Evolutionary conservation across 108 stramenopile genomes (phyloP).

Genomic region (Aurantiochytrium sp.): DNA sequence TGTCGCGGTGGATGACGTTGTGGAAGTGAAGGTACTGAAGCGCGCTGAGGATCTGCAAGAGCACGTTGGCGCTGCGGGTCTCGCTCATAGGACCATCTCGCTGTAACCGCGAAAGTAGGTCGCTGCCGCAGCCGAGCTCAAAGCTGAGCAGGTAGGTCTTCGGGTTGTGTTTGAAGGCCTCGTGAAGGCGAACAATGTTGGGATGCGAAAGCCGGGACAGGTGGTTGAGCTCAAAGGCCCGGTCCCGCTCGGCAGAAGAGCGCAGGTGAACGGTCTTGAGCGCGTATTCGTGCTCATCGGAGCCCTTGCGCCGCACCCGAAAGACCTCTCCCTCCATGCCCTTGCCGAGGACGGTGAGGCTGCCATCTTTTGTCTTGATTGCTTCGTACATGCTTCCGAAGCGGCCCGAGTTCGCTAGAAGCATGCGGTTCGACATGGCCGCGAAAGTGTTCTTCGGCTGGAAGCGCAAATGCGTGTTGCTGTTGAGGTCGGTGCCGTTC

Average conservation of each 20-base stretch:
- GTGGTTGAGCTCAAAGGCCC: background rate
- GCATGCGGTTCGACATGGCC: background rate
- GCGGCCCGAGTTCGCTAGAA: background rate
- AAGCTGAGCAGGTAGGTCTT: background rate
- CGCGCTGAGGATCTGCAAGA: constrained; percentile 78
- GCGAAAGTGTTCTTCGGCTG: background rate
- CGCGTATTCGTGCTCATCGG: background rate
- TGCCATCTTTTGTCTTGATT: background rate
- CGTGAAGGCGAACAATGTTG: background rate
- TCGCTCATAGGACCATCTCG: background rate
- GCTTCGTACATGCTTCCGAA: background rate
- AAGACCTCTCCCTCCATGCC: constrained; percentile 16
- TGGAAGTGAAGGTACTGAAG: constrained; percentile 87
- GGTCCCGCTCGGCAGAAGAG: background rate
- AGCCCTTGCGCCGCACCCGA: background rate
- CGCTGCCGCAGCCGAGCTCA: background rate
- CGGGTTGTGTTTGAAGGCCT: background rate
- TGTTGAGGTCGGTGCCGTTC: background rate
- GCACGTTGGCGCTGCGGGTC: background rate
- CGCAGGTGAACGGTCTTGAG: background rate
- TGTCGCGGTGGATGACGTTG: constrained; percentile 33
- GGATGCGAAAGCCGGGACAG: background rate
- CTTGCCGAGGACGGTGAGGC: background rate
- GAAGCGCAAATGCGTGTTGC: background rate
- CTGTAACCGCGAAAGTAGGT: background rate